Percentiles rank a stretch among this genome's conserved stretches.
Evolutionary conservation across 768 basidiomycete genomes (phyloP).

Genomic region (Daedalea quercina): DNA sequence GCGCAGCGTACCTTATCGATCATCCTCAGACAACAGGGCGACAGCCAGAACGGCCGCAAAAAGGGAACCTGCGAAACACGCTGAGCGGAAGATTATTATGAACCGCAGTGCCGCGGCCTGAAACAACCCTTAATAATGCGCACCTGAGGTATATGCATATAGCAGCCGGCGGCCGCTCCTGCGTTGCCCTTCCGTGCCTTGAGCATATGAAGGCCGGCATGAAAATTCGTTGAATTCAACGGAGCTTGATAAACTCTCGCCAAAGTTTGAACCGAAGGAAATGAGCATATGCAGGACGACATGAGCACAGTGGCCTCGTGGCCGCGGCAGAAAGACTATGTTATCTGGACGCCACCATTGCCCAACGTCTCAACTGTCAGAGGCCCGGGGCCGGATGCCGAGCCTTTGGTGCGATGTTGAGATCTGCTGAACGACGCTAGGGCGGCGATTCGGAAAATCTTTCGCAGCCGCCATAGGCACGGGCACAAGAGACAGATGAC

Average conservation of each 20-base stretch:
- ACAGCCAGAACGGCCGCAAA: background rate
- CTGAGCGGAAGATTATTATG: background rate
- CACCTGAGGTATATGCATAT: background rate
- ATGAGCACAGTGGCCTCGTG: background rate
- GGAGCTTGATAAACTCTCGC: background rate
- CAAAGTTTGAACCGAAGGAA: background rate
- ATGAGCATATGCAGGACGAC: background rate
- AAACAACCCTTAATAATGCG: background rate
- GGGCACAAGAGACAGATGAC: background rate
- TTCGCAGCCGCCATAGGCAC: background rate
- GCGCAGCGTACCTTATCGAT: slow-evolving; percentile 2
- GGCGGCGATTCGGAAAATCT: background rate
- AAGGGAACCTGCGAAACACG: background rate
- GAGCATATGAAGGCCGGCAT: background rate
- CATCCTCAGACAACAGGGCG: background rate
- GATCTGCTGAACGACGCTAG: background rate
- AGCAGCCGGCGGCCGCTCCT: background rate
- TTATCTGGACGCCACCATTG: background rate
- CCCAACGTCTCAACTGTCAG: background rate
- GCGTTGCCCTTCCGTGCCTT: background rate
- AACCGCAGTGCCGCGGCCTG: background rate
- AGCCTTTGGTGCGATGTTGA: background rate
- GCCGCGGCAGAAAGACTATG: background rate
- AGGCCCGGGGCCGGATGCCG: background rate
- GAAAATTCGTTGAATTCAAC: background rate